Base-by-base conservation (phyloP, 306 rosid species). In the Phaseolus lunatus region DNA sequence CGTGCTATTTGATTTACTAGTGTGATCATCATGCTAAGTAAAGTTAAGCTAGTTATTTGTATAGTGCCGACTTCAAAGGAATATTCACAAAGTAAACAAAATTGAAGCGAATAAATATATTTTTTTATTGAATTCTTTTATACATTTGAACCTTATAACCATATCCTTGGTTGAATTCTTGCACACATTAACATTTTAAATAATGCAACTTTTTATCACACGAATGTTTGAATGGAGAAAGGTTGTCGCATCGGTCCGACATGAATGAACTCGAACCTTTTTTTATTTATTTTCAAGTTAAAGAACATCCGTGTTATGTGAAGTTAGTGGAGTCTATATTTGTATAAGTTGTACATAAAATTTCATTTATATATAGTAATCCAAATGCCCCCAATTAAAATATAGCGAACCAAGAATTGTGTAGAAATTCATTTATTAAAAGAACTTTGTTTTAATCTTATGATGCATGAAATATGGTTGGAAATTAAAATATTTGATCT, bases 91-190 rank as follows among this genome's bases (percentile, higher is more conserved):
- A 57, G 24, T 37, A 57, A n/a, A 57, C 12, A 56, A 73, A 73
- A 43, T 41, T 3, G 27, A 41, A 57, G n/a, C 2, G 35, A 73
- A 43, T 54, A 41, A 15, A 24, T 9, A 35, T 22, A 39, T 2
- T 31, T 7, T 26, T 57, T 57, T 37, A 15, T 73, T 23, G 11
- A 39, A 35, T 9, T 22, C 39, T 23, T 57, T 9, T 23, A 58
- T 73, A 41, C 44, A 57, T 24, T 66, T 66, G 16, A 66, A 64
- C 69, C 68, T 10, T 18, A 0, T 33, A 8, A 22, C n/a, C 39
- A 26, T 27, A 59, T 56, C 41, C 23, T 54, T 41, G 37, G 70
- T 70, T 24, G 52, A 68, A 68, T 68, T 47, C 73, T 68, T 45
- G 1, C 18, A 5, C 59, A 27, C 16, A 43, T 49, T 70, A 5